A percentile compares a stretch with the other conserved stretches of the same genome.
Evolutionary conservation across 129 eudicot genomes (phyloP).

Genomic region (Artemisia tridentata): DNA sequence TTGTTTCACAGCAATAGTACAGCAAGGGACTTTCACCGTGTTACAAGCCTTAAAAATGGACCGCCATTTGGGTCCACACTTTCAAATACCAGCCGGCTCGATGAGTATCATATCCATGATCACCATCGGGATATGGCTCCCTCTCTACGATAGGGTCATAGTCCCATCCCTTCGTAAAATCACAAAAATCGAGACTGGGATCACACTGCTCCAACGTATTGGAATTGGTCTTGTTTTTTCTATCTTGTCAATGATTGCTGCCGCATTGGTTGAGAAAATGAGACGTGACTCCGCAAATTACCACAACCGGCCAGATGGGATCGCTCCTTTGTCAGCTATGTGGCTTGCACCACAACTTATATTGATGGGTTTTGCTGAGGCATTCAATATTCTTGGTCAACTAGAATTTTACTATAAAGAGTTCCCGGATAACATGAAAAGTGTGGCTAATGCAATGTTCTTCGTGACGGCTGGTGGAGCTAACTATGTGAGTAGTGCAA

Average conservation of each 20-base stretch:
- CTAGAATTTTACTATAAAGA: conserved; percentile 85
- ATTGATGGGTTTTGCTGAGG: conserved; percentile 82
- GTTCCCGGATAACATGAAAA: conserved; percentile 78
- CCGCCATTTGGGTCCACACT: conserved; percentile 63
- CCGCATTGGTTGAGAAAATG: conserved; percentile 62
- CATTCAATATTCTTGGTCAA: conserved; percentile 70
- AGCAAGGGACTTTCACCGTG: conserved; percentile 71
- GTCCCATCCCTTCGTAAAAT: conserved; percentile 62
- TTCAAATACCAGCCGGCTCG: conserved; percentile 79
- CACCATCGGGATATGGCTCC: conserved; percentile 74
- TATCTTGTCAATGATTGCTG: conserved; percentile 63
- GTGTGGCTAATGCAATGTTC: conserved; percentile 45
- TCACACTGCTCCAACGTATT: conserved; percentile 73
- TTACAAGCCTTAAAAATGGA: conserved; percentile 84
- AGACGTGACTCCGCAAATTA: conserved; percentile 52
- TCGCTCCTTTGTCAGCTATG: conserved; percentile 60
- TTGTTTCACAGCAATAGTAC: conserved; percentile 62
- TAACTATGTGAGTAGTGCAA: conserved; percentile 52
- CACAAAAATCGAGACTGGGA: conserved; percentile 74
- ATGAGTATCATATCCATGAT: conserved; percentile 64
- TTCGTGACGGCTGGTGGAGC: conserved; percentile 54
- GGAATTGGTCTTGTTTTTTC: conserved; percentile 75
- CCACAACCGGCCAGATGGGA: conserved; percentile 39
- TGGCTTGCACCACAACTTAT: conserved; percentile 90
- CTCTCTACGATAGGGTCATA: conserved; percentile 66